Evolutionary conservation across 306 rosid species (phyloP), one percentile per base, ranked within the genome.

Genomic region (Dalbergia cochinchinensis): DNA sequence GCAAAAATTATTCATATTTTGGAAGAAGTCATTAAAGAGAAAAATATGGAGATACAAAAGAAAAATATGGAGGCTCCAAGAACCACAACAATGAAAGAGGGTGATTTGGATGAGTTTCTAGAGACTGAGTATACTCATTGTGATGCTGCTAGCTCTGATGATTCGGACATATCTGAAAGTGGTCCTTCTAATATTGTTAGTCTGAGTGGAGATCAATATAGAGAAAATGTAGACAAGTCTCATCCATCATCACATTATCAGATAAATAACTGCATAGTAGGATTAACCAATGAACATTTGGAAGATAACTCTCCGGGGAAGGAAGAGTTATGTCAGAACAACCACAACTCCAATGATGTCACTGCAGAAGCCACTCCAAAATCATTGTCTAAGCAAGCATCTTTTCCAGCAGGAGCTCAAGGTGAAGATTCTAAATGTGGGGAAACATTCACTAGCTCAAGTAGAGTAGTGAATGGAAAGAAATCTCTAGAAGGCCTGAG

Each of bases 401-500:
- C 80, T n/a, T 59, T 74, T 81, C 54, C 83, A 3, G 62, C 47
- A 42, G 85, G 77, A 77, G 53, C 81, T 64, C 84, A 65, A 60
- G 57, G 69, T 33, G 77, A 66, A 76, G 84, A 85, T 65, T 76
- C 88, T 48, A 74, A 77, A 61, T 47, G 44, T 61, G 11, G 79
- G 20, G 84, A 80, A 71, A 76, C 81, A 42, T 45, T 20, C 62
- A 74, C 63, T 35, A 78, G 74, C 83, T 80, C 93, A 45, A 74
- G 68, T 55, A 90, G 81, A 76, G 71, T 79, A 26, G 59, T 33
- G 54, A 88, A 73, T 62, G 88, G 79, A 58, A 79, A 89, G 62
- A 90, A 87, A 72, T 88, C 96, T 76, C 99, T 95, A 16, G 92
- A 95, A 83, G 99, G 98, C 70, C 18, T 95, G 50, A 87, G 89